phyloP scores from a whole-genome alignment of 2,329 filamentous ascomycete species.

The Oidium heveae region DNA sequence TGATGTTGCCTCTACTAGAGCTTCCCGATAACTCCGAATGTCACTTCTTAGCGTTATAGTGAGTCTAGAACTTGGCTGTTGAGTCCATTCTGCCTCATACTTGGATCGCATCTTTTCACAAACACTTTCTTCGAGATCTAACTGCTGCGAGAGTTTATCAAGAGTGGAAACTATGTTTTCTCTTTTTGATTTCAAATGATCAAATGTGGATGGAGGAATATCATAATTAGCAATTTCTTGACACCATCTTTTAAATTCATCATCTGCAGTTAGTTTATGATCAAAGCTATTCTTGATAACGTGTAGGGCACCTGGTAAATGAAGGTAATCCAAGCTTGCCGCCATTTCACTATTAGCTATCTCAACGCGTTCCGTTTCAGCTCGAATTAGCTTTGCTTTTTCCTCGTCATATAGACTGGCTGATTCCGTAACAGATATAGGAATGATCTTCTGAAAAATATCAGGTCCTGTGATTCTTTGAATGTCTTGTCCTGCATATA shows the following conservation, averaged over 20 bases:
- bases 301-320: conserved; percentile 68
- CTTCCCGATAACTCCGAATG: conserved; percentile 66
- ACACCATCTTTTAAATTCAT: conserved; percentile 86
- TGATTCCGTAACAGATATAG: conserved; percentile 84
- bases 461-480: conserved; percentile 91
- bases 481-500: conserved; percentile 94
- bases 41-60: conserved; percentile 73
- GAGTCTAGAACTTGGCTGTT: conserved; percentile 76
- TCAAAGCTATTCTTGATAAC: conserved; percentile 84
- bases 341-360: conserved; percentile 89
- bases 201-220: conserved; percentile 53
- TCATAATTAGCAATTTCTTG: conserved; percentile 74
- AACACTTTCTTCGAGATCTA: conserved; percentile 92
- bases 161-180: conserved; percentile 45
- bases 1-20: conserved; percentile 64
- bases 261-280: conserved; percentile 65
- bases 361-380: conserved; percentile 82
- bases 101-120: conserved; percentile 99
- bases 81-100: conserved; percentile 86
- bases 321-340: conserved; percentile 77
- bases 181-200: conserved; percentile 54
- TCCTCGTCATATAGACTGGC: conserved; percentile 96
- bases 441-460: conserved; percentile 89
- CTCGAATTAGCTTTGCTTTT: conserved; percentile 83
- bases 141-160: conserved; percentile 59